Evolutionary conservation across 1,284 basidiomycete genomes (phyloP).

Genomic region (Fomitiporia mediterranea): DNA sequence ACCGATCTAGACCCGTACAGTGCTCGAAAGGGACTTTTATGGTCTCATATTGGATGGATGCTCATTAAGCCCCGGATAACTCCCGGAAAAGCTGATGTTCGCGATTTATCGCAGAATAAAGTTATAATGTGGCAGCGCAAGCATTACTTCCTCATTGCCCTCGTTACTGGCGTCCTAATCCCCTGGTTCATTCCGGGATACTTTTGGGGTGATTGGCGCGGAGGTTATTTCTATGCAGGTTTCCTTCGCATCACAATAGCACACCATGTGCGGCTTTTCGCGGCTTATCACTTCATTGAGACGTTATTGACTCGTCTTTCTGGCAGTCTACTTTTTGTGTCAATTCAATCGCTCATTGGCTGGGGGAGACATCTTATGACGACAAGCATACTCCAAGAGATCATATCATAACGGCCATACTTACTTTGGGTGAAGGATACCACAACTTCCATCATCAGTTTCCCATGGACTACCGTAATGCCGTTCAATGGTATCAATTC

Average conservation of each 20-base stretch:
- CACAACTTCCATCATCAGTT: conserved; percentile 92
- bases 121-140: conserved; percentile 84
- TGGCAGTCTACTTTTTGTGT: conserved; percentile 83
- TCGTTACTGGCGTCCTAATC: conserved; percentile 66
- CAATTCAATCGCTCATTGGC: conserved; percentile 87
- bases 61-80: conserved; percentile 74
- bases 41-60: conserved; percentile 91
- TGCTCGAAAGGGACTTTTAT: conserved; percentile 74
- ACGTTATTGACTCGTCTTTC: conserved; percentile 15
- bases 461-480: conserved; percentile 81
- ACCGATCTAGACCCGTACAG: conserved; percentile 90
- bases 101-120: conserved; percentile 72
- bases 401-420: conserved; percentile 79
- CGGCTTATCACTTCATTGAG: neutral
- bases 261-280: conserved; percentile 67
- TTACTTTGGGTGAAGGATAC: conserved; percentile 90
- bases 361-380: conserved; percentile 82
- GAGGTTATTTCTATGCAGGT: conserved; percentile 79
- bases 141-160: conserved; percentile 62
- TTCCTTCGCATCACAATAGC: conserved; percentile 62
- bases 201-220: conserved; percentile 79
- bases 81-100: conserved; percentile 74
- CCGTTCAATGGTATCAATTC: conserved; percentile 68
- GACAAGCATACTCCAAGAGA: conserved; percentile 80
- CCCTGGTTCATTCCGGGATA: conserved; percentile 75